phyloP scores from a whole-genome alignment of 352 stramenopile species.

The Phytophthora sansomeana region DNA sequence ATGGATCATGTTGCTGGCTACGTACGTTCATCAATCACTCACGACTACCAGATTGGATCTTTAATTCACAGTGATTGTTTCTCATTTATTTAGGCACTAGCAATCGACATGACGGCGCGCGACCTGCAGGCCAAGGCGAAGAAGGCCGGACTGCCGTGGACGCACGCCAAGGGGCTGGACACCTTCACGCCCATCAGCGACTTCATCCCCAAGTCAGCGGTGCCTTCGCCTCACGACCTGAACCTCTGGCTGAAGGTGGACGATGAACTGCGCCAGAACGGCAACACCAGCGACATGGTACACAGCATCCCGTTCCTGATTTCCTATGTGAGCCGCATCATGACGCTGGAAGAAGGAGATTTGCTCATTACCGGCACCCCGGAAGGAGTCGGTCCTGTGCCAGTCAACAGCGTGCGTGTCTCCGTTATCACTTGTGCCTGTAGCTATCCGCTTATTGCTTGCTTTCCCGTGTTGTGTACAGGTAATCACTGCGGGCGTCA shows the following conservation, averaged over 20 bases:
- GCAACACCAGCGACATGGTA: conserved; percentile 83
- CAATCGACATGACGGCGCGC: conserved; percentile 86
- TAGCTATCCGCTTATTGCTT: conserved; percentile 5
- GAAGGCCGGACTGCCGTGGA: conserved; percentile 79
- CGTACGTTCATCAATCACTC: conserved; percentile 40
- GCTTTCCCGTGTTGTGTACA: conserved; percentile 22
- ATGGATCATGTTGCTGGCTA: conserved; percentile 81
- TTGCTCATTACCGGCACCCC: conserved; percentile 88
- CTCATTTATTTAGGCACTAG: conserved; percentile 48
- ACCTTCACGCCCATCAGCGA: conserved; percentile 86
- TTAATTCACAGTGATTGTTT: neutral
- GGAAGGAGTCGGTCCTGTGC: conserved; percentile 76
- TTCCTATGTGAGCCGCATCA: conserved; percentile 80
- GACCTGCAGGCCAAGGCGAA: conserved; percentile 83
- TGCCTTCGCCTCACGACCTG: conserved; percentile 72
- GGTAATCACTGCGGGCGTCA: conserved; percentile 80
- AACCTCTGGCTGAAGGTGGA: conserved; percentile 87
- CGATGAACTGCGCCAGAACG: conserved; percentile 73
- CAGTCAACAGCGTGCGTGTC: conserved; percentile 60
- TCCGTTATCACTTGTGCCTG: neutral
- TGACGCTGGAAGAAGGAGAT: conserved; percentile 87
- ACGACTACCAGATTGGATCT: too few species aligned
- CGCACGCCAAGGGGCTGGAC: conserved; percentile 77
- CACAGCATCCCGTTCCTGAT: conserved; percentile 83
- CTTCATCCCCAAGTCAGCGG: conserved; percentile 74